Percentiles rank a stretch among this genome's conserved stretches.
phyloP scores from a whole-genome alignment of 495 filamentous ascomycete species.

The Elasticomyces elasticus region DNA sequence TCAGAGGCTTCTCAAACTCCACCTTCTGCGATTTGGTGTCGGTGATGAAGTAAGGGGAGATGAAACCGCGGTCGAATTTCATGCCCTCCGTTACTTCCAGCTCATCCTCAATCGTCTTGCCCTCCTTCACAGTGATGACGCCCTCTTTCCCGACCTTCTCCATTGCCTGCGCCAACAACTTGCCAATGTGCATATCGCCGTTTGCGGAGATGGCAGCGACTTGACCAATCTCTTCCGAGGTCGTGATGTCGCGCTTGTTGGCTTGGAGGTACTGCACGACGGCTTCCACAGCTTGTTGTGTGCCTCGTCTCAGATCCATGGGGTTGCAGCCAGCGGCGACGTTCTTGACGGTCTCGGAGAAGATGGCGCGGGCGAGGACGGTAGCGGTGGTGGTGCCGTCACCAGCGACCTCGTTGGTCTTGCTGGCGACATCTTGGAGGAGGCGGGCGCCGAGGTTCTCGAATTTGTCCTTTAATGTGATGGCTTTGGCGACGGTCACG shows the following conservation, averaged over 20 bases:
- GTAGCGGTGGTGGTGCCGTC: slow-evolving; percentile 97
- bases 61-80: slow-evolving; percentile 97
- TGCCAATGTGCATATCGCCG: slow-evolving; percentile 90
- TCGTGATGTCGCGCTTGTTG: slow-evolving; percentile 95
- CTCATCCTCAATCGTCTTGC: slow-evolving; percentile 96
- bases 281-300: slow-evolving; percentile 88
- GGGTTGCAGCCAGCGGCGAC: slow-evolving; percentile 99
- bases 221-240: slow-evolving; percentile 92
- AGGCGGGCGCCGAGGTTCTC: slow-evolving; percentile 97
- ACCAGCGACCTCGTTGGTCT: slow-evolving; percentile 98
- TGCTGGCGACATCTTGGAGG: slow-evolving; percentile 94
- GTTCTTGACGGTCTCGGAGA: slow-evolving; percentile 99
- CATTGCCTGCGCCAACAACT: slow-evolving; percentile 95
- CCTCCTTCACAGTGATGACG: slow-evolving; percentile 99
- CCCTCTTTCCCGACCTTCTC: slow-evolving; percentile 99
- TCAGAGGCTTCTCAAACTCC: slow-evolving; percentile 98
- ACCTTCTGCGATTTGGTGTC: slow-evolving; percentile 97
- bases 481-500: slow-evolving; percentile 87
- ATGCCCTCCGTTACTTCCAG: slow-evolving; percentile 98
- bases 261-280: slow-evolving; percentile 86
- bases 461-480: slow-evolving; percentile 95
- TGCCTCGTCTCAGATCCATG: slow-evolving; percentile 95
- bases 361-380: slow-evolving; percentile 94
- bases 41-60: slow-evolving; percentile 99
- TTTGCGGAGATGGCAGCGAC: slow-evolving; percentile 97